phyloP scores from a whole-genome alignment of 2,329 filamentous ascomycete species.

The Diplocarpon rosae region DNA sequence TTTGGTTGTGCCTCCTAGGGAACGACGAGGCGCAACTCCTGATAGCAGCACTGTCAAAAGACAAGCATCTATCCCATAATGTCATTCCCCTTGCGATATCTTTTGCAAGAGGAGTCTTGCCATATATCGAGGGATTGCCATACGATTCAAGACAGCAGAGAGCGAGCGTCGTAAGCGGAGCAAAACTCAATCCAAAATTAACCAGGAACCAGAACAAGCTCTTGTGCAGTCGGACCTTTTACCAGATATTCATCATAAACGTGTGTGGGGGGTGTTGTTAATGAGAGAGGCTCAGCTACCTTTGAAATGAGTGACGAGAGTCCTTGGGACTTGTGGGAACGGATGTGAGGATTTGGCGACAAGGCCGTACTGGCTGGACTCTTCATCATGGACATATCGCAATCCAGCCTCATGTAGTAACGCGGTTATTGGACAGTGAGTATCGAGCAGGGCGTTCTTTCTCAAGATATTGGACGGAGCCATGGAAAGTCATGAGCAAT shows the following conservation, averaged over 20 bases:
- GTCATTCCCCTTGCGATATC: conserved; percentile 22
- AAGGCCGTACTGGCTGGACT: not conserved
- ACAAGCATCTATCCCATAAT: conserved; percentile 23
- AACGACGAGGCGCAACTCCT: conserved; percentile 40
- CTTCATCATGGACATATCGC: too few relatives aligned
- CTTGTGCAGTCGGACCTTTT: conserved; percentile 51
- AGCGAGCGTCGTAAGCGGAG: conserved; percentile 20
- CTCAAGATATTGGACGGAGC: not conserved
- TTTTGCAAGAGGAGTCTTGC: conserved; percentile 24
- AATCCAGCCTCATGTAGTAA: too few relatives aligned
- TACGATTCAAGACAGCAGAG: conserved; percentile 7
- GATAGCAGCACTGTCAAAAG: conserved; percentile 33
- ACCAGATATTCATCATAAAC: conserved; percentile 47
- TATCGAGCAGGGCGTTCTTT: too few relatives aligned
- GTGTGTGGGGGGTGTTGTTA: not conserved
- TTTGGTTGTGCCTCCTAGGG: conserved; percentile 44
- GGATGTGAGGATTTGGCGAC: conserved; percentile 1
- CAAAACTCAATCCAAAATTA: conserved; percentile 8
- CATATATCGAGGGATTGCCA: conserved; percentile 22
- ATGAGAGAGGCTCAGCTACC: conserved; percentile 2
- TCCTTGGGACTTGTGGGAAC: not conserved
- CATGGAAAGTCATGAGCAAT: too few relatives aligned
- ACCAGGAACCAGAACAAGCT: conserved; percentile 35
- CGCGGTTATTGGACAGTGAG: too few relatives aligned
- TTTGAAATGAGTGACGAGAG: conserved; percentile 2